Percentiles rank a stretch among this genome's conserved stretches.
Evolutionary conservation across 768 basidiomycete species (phyloP).

Genomic region (Heimioporus sp.): DNA sequence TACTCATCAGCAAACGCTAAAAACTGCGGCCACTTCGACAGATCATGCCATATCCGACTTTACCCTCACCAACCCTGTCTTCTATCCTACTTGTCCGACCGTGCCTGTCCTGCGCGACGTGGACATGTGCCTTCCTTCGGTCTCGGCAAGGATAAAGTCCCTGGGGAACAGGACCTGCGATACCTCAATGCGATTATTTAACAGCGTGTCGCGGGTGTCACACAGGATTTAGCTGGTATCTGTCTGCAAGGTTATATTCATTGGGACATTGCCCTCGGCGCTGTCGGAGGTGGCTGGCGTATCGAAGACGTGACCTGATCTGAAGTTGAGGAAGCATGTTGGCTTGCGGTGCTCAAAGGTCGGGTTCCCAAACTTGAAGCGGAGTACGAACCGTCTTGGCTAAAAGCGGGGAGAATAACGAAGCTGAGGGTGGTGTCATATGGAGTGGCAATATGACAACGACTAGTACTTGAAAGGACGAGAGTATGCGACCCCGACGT

Average conservation of each 20-base stretch:
- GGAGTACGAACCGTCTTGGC: constrained; percentile 75
- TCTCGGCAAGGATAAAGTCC: constrained; percentile 53
- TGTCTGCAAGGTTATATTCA: constrained; percentile 55
- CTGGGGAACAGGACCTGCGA: constrained; percentile 78
- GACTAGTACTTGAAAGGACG: too few species aligned
- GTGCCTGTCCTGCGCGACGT: constrained; percentile 57
- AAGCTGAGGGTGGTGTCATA: too few species aligned
- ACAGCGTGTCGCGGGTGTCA: constrained; percentile 69
- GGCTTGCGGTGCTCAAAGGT: constrained; percentile 82
- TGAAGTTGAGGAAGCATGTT: constrained; percentile 81
- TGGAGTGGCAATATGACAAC: too few species aligned
- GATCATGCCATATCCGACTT: too few species aligned
- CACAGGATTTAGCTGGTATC: constrained; percentile 63
- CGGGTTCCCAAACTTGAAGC: constrained; percentile 80
- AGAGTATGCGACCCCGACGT: constrained; percentile 82
- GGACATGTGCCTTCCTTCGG: constrained; percentile 65
- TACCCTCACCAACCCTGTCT: constrained; percentile 55
- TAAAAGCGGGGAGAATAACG: constrained; percentile 47
- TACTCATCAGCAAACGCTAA: constrained; percentile 17
- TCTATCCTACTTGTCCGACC: constrained; percentile 72
- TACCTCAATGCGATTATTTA: constrained; percentile 65
- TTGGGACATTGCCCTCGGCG: constrained; percentile 83
- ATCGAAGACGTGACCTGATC: constrained; percentile 54
- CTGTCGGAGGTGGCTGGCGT: constrained; percentile 45
- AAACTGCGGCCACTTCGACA: constrained; percentile 40